Evolutionary conservation across 2,329 filamentous ascomycete species (phyloP), one percentile per base, ranked within the genome.

Genomic region (Colletotrichum zoysiae): DNA sequence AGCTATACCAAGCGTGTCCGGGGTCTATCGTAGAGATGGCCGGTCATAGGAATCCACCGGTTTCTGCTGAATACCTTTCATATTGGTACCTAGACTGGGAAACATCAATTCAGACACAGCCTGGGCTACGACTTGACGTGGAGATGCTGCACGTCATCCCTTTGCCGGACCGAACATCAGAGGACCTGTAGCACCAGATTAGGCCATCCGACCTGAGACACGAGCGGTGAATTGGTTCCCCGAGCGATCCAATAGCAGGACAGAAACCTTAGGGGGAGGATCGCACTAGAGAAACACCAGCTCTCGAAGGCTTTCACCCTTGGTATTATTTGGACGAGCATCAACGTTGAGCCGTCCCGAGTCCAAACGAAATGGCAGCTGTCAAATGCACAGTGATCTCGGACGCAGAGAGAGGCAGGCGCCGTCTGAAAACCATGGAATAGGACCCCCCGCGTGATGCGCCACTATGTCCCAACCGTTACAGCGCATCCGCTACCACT

Each of bases 161-260:
- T 56, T 67, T 2, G 20, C 42, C 64, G 50, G 57, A 23, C 64
- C 57, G 57, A 71, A 67, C 20, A 67, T 71, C 68, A 61, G 68
- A 70, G 42, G 20, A 67, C 26, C 16, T 30, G 46, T 57, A 62
- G 48, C 33, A 11, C 40, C 63, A 3, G 12, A n/a, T 9, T 26
- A 23, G 18, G 26, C 16, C 20, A 61, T 56, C 42, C 12, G 38
- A 61, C 26, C 51, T 40, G 38, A 61, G 51, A 68, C 67, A 62
- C 23, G 8, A 18, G 35, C 38, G 48, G 35, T 26, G 18, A 51
- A 46, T 11, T 33, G 53, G n/a, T 38, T 56, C 44, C 42, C n/a
- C 14, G 44, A 35, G 18, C 23, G 26, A 65, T 6, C 1, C 51
- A 51, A 59, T 33, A 18, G 62, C 20, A 35, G 30, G n/a, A 33